A percentile compares a stretch with the other conserved stretches of the same genome.
Evolutionary conservation across 2,329 filamentous ascomycete species (phyloP).

Genomic region (Nectriaceae sp.): DNA sequence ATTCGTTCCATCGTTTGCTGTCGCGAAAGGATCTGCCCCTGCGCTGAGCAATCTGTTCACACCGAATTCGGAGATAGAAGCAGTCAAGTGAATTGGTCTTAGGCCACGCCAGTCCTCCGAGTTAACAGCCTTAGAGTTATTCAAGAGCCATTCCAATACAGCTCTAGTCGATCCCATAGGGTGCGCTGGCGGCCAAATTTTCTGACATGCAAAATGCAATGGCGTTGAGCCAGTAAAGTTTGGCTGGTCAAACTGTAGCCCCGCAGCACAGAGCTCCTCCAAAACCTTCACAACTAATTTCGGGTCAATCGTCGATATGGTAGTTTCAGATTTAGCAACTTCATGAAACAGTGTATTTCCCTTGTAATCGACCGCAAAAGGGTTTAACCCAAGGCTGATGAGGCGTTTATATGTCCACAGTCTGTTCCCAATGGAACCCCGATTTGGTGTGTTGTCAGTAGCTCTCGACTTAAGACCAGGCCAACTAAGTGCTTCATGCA

Average conservation of each 20-base stretch:
- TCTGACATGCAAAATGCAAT: slow-evolving; percentile 13
- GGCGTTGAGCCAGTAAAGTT: slow-evolving; percentile 16
- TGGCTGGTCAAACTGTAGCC: slow-evolving; percentile 9
- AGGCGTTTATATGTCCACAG: background rate
- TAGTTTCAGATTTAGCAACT: too few species aligned
- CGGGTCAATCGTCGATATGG: too few species aligned
- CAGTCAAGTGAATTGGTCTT: slow-evolving; percentile 20
- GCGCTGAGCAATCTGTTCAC: slow-evolving; percentile 11
- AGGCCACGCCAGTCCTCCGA: slow-evolving; percentile 9
- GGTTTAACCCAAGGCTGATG: too few species aligned
- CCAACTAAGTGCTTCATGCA: slow-evolving; percentile 2
- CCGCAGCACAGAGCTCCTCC: slow-evolving; percentile 2
- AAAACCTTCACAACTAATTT: too few species aligned
- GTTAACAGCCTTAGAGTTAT: slow-evolving; percentile 3
- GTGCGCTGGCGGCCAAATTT: too few species aligned
- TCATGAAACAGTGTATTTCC: background rate
- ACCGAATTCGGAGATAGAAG: slow-evolving; percentile 8
- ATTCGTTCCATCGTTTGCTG: slow-evolving; percentile 15
- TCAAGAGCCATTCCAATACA: slow-evolving; percentile 10
- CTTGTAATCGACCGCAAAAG: background rate
- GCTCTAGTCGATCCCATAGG: too few species aligned
- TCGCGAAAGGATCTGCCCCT: slow-evolving; percentile 17
- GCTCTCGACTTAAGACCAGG: background rate
- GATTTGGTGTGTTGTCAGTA: background rate
- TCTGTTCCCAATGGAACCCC: background rate